Conservation (phyloP, 2,329 filamentous ascomycete species). For the Cordyceps cicadae region DNA sequence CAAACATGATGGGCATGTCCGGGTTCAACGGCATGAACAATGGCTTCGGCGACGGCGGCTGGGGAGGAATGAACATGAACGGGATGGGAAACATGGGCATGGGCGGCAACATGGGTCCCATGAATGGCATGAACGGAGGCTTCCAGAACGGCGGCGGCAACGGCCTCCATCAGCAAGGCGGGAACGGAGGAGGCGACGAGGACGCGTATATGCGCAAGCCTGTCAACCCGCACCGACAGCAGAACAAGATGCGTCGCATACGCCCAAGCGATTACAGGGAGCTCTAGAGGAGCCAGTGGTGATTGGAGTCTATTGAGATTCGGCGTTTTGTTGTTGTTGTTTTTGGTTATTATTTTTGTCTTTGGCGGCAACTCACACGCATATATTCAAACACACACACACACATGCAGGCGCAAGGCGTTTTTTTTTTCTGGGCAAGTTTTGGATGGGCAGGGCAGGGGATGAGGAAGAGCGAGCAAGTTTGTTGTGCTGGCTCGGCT, state of each 20-base stretch:
- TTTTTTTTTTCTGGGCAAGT: not conserved
- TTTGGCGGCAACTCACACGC: not conserved
- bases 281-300: slow-evolving; percentile 33
- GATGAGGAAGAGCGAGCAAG: not conserved
- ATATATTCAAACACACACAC: not conserved
- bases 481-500: not conserved
- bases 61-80: slow-evolving; percentile 17
- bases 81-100: slow-evolving; percentile 17
- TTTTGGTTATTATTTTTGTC: not conserved
- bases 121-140: slow-evolving; percentile 16
- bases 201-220: slow-evolving; percentile 93
- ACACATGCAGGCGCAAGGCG: slow-evolving; percentile 1
- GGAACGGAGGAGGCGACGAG: slow-evolving; percentile 56
- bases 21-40: slow-evolving; percentile 17
- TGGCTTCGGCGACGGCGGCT: not conserved
- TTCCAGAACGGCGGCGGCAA: slow-evolving; percentile 22
- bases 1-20: slow-evolving; percentile 18
- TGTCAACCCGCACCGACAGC: slow-evolving; percentile 86
- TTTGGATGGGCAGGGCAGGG: not conserved
- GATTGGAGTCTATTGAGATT: not conserved
- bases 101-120: slow-evolving; percentile 20
- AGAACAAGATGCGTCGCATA: slow-evolving; percentile 69
- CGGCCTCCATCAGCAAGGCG: slow-evolving; percentile 14
- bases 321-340: not conserved
- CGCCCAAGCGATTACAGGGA: slow-evolving; percentile 88